Evolutionary conservation across 768 basidiomycete genomes (phyloP), one percentile per base, ranked within the genome.

Genomic region (Leccinum incarnatum): DNA sequence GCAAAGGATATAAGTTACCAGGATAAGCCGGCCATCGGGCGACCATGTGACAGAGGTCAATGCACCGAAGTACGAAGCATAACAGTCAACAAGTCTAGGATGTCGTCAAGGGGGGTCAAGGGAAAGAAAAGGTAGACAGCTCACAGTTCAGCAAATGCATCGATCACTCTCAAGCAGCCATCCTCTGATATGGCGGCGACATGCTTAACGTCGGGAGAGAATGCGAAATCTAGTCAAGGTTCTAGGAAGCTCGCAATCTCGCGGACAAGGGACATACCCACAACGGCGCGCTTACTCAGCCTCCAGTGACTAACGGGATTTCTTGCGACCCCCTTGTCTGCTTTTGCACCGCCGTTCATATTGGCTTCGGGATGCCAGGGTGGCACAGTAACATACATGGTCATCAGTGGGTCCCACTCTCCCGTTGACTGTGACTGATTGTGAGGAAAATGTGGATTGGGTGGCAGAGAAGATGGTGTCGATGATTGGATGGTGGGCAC

Each of bases 291-390:
- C 62, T 79, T 79, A 27, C 89, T 87, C 9, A 95, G 76, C 55
- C 87, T 81, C 93, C 93, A 96, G 70, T 95, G 93, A 65, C 90
- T 93, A 10, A 95, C 89, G 3, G 93, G 94, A 65, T 96, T 96
- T 73, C 90, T 91, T 4, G 81, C 83, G 15, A 78, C 76, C 30
- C 90, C 89, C 65, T 85, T 91, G 58, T 91, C 85, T n/a, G 75
- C 57, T 53, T 74, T 79, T 75, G 50, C 55, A 19, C 51, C 75
- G 72, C 56, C 74, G 60, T 7, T 69, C 9, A 27, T 49, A 48
- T 59, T 48, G 59, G 76, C 72, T 51, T 83, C 83, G 3, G 89
- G 88, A 74, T 93, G 89, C 89, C 90, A 92, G n/a, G 89, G 88
- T 2, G 90, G 90, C 71, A 88, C 85, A 4, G 92, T 88, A 14